Conservation (phyloP, 192 early-diverging fungal genomes). For the Coemansia sp. region DNA sequence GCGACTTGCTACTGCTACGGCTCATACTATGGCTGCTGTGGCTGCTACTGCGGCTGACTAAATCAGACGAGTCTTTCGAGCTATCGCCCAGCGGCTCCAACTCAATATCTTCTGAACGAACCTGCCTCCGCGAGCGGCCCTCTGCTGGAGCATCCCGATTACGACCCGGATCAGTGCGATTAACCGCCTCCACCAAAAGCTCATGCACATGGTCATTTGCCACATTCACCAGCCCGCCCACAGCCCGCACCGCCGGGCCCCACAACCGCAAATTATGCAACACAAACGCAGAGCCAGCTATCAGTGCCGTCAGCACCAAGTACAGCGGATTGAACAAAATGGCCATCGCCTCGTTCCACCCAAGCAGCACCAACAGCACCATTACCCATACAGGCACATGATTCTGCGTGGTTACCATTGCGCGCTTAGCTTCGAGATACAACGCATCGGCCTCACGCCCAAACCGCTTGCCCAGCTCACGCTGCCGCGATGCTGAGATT, state of each 20-base stretch:
- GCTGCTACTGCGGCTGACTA: not conserved
- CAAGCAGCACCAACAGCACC: conserved; percentile 73
- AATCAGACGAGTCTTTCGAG: not conserved
- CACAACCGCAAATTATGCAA: conserved; percentile 67
- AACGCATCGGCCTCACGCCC: conserved; percentile 85
- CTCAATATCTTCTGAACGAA: conserved; percentile 24
- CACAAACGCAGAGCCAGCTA: conserved; percentile 60
- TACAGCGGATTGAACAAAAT: conserved; percentile 86
- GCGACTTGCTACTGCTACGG: not conserved
- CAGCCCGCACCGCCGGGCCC: conserved; percentile 61
- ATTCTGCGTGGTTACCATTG: conserved; percentile 83
- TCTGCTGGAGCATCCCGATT: not conserved
- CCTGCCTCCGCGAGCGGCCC: not conserved
- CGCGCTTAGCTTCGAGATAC: conserved; percentile 95
- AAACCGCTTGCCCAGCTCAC: conserved; percentile 79
- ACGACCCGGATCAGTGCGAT: conserved; percentile 47
- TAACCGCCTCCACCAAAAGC: conserved; percentile 53
- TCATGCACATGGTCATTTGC: conserved; percentile 54
- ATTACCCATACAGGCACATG: conserved; percentile 87
- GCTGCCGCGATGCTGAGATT: conserved; percentile 61
- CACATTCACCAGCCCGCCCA: conserved; percentile 38
- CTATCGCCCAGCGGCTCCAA: conserved; percentile 25
- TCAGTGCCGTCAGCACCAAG: conserved; percentile 62
- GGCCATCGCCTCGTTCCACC: conserved; percentile 94
- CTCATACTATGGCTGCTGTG: too few species aligned